A percentile compares a stretch with the other conserved stretches of the same genome.
Evolutionary conservation across 139 green algal species (phyloP).

Genomic region (Nannochloris sp.): DNA sequence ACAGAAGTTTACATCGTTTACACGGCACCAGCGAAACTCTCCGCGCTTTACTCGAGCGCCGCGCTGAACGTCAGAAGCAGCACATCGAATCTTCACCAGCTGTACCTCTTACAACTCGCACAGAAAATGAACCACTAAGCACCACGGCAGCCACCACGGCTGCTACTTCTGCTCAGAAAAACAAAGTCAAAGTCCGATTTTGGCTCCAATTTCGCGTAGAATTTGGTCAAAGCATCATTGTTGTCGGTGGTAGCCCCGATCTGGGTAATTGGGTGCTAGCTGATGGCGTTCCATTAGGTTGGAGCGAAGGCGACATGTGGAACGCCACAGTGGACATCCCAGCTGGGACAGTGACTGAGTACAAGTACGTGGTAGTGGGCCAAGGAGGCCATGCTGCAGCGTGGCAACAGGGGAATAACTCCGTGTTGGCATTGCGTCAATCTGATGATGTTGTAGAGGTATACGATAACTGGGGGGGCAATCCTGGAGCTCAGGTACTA

Average conservation of each 20-base stretch:
- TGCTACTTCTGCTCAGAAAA: neutral
- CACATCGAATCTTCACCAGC: neutral
- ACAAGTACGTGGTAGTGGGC: constrained; percentile 52
- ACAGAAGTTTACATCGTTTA: constrained; percentile 14
- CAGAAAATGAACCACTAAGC: neutral
- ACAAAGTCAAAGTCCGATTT: constrained; percentile 24
- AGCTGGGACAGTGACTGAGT: constrained; percentile 32
- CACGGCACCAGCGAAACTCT: constrained; percentile 11
- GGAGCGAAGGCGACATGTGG: constrained; percentile 41
- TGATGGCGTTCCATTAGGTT: constrained; percentile 27
- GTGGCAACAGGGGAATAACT: constrained; percentile 55
- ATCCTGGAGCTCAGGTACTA: constrained; percentile 37
- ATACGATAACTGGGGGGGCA: constrained; percentile 47
- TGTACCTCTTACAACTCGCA: neutral
- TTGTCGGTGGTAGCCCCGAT: constrained; percentile 33
- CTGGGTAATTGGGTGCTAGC: constrained; percentile 35
- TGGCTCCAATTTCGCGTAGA: constrained; percentile 33
- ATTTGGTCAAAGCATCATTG: constrained; percentile 34
- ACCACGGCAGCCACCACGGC: neutral
- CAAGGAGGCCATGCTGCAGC: constrained; percentile 20
- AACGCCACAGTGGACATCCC: constrained; percentile 23
- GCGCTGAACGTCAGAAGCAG: constrained; percentile 9
- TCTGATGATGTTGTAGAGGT: constrained; percentile 33
- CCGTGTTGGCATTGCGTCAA: constrained; percentile 36
- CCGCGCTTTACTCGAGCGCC: constrained; percentile 7